Conservation (phyloP, 139 green algal species). For the Monoraphidium neglectum region DNA sequence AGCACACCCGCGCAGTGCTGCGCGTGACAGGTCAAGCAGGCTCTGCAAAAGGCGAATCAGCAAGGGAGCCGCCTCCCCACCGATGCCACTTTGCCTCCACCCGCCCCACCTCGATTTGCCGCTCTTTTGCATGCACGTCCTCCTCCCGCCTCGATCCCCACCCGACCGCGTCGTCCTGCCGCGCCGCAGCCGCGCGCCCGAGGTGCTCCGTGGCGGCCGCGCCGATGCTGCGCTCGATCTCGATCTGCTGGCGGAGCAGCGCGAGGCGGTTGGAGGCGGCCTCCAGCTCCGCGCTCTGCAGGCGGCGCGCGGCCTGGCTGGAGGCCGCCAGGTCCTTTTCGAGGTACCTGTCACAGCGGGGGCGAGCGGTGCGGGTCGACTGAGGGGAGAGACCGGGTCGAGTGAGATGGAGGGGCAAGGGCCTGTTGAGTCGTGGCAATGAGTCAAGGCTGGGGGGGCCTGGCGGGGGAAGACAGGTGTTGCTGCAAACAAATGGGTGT, state of each 20-base stretch:
- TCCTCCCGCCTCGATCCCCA: conserved; percentile 25
- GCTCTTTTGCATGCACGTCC: conserved; percentile 18
- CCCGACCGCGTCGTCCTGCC: conserved; percentile 10
- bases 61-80: not conserved
- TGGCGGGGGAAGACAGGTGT: too few relatives aligned
- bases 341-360: conserved; percentile 1
- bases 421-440: too few relatives aligned
- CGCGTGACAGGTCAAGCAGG: not conserved
- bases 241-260: conserved; percentile 50
- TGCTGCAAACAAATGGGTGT: too few relatives aligned
- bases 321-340: conserved; percentile 31
- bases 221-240: conserved; percentile 57
- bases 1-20: not conserved
- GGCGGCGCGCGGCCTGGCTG: conserved; percentile 47
- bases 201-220: conserved; percentile 18
- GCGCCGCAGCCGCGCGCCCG: not conserved
- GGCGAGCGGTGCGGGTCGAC: not conserved
- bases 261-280: conserved; percentile 47
- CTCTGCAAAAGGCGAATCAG: not conserved
- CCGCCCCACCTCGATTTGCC: conserved; percentile 12
- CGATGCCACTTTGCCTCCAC: too few relatives aligned
- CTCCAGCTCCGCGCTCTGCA: conserved; percentile 50
- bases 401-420: too few relatives aligned
- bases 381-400: not conserved
- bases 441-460: too few relatives aligned